These are phyloP conservation scores for Malassezia yamatoensis DNA, from an alignment of 1,284 basidiomycete species.

Conservation along the genomic window DNA sequence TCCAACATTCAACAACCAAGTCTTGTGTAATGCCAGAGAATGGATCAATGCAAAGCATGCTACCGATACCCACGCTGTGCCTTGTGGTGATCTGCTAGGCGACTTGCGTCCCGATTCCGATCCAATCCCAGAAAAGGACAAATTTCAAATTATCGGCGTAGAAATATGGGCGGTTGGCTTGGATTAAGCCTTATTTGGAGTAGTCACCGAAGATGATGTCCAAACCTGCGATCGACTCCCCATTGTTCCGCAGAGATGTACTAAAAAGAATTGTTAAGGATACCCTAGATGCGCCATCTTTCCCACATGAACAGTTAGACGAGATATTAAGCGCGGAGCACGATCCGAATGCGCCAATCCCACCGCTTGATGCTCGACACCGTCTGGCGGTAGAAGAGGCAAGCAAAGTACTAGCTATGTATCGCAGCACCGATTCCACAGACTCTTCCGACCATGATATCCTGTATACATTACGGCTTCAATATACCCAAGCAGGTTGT, in stretches of 20 bases:
- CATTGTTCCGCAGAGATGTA: slow-evolving; percentile 1
- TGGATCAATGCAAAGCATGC: slow-evolving; percentile 5
- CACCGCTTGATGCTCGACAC: background rate
- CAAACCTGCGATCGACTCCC: background rate
- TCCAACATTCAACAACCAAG: slow-evolving; percentile 77
- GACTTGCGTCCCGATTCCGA: slow-evolving; percentile 27
- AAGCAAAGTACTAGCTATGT: background rate
- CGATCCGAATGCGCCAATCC: background rate
- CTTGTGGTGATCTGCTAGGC: slow-evolving; percentile 13
- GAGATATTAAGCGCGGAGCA: slow-evolving; percentile 1
- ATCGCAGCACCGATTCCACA: background rate
- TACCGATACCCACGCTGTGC: slow-evolving; percentile 6
- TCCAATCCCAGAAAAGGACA: slow-evolving; percentile 53
- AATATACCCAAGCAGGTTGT: slow-evolving; percentile 4
- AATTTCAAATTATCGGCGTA: slow-evolving; percentile 72
- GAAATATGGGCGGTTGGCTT: slow-evolving; percentile 68
- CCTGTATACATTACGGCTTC: background rate
- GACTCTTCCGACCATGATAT: background rate
- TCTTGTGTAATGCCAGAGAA: slow-evolving; percentile 54
- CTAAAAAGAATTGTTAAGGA: background rate
- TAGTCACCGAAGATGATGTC: background rate
- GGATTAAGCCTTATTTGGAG: slow-evolving; percentile 26
- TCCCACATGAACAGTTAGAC: background rate
- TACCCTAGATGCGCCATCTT: slow-evolving; percentile 1
- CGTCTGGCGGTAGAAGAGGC: slow-evolving; percentile 3